Evolutionary conservation across 768 basidiomycete species (phyloP).

Genomic region (Hericium erinaceus): DNA sequence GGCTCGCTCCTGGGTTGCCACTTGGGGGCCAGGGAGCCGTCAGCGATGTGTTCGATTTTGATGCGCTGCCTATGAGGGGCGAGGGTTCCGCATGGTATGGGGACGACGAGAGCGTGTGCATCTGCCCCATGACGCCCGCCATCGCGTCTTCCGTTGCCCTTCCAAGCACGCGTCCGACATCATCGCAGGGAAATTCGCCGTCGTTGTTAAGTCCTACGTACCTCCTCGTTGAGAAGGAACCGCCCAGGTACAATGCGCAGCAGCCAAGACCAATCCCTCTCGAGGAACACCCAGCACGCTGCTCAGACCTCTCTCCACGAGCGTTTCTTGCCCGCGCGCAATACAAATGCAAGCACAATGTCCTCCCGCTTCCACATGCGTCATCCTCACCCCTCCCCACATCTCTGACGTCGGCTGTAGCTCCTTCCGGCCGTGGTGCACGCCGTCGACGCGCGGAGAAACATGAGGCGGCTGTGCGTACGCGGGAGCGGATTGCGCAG

Average conservation of each 20-base stretch:
- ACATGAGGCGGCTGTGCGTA: neutral
- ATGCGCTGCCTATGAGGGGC: conserved; percentile 22
- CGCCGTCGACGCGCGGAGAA: conserved; percentile 7
- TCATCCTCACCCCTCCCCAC: neutral
- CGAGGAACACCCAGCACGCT: neutral
- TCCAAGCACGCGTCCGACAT: conserved; percentile 1
- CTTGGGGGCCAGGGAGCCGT: conserved; percentile 7
- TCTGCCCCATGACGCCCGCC: conserved; percentile 8
- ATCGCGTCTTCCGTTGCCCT: conserved; percentile 13
- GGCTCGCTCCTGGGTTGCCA: neutral
- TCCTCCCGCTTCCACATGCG: neutral
- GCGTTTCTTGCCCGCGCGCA: conserved; percentile 9
- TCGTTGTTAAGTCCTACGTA: neutral
- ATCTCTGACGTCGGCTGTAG: neutral
- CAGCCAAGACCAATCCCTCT: neutral
- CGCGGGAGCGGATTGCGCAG: conserved; percentile 22
- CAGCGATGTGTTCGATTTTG: conserved; percentile 25
- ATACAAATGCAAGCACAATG: conserved; percentile 6
- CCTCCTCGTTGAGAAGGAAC: neutral
- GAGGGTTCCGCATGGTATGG: neutral
- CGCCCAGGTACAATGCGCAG: neutral
- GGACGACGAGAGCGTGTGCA: conserved; percentile 12
- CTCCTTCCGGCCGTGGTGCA: neutral
- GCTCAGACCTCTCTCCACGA: conserved; percentile 3
- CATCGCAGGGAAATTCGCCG: neutral